A percentile compares a stretch with the other conserved stretches of the same genome.
phyloP scores from a whole-genome alignment of 2,329 filamentous ascomycete species.

The Monosporascus sp. region DNA sequence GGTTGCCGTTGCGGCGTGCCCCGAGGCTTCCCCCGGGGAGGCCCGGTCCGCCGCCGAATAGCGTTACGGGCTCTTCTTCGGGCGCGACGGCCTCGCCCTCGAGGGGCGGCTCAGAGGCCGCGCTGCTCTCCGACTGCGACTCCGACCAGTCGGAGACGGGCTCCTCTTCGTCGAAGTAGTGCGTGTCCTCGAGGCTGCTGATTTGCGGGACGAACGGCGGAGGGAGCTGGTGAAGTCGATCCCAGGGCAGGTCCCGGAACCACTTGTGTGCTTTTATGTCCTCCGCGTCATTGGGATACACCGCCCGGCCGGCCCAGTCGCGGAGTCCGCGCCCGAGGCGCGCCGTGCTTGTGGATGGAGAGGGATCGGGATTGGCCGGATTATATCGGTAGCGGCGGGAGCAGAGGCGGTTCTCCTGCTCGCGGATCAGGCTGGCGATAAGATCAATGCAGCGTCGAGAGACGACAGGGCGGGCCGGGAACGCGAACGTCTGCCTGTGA shows the following conservation, averaged over 20 bases:
- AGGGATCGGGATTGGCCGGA: conserved; percentile 36
- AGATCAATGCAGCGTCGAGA: conserved; percentile 72
- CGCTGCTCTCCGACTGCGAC: conserved; percentile 26
- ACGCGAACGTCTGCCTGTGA: conserved; percentile 64
- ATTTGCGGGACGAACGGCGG: conserved; percentile 81
- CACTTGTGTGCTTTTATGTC: conserved; percentile 88
- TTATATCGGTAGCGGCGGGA: conserved; percentile 68
- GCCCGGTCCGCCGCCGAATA: too few species aligned
- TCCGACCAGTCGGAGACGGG: conserved; percentile 60
- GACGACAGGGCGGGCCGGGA: conserved; percentile 62
- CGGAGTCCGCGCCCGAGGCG: conserved; percentile 14
- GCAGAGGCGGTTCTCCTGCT: conserved; percentile 71
- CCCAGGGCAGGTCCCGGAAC: conserved; percentile 77
- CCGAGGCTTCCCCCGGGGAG: too few species aligned
- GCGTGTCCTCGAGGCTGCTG: conserved; percentile 64
- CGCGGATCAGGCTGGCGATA: conserved; percentile 65
- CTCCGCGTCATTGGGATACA: conserved; percentile 77
- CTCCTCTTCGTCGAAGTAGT: conserved; percentile 84
- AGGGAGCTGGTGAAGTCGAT: conserved; percentile 60
- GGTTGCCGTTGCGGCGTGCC: too few species aligned
- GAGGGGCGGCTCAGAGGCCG: conserved; percentile 25
- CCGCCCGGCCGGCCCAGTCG: conserved; percentile 48
- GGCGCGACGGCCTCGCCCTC: not conserved
- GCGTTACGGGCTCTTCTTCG: too few species aligned
- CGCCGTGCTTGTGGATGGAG: conserved; percentile 22